Evolutionary conservation across 371 early-diverging fungal species (phyloP), one percentile per base, ranked within the genome.

Genomic region (Mucor mucedo): DNA sequence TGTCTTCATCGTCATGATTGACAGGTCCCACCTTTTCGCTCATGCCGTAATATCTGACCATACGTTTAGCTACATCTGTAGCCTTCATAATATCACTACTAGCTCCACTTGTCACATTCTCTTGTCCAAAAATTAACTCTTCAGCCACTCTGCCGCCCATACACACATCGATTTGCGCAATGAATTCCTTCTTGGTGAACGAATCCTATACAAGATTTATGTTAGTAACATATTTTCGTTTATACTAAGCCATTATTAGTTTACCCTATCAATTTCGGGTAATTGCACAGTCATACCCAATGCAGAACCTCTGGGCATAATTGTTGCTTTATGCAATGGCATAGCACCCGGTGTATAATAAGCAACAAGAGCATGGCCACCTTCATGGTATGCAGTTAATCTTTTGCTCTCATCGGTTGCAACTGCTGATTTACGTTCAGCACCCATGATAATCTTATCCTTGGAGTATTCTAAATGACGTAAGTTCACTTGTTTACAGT

Each of bases 81-180:
- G 98, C 99, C 53, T 95, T 89, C 59, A 90, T 83, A 71, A 99
- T 84, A 73, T 99, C 99, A 63, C 86, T 91, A 53, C 89, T 87
- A 4, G 97, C 95, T 6, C 99, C 99, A 35, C 95, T 93, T 0
- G 98, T 96, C 13, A 98, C 95, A 73, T 95, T 91, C 7, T 97
- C 96, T 0, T 80, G 63, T 8, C 98, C 98, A 85, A 90, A 96
- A 11, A 98, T 88, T 60, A 98, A 72, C 66, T 97, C 96, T 69
- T 99, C 99, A 4, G 98, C 98, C 2, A 92, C 94, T 5, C 97
- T 86, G 5, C 99, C 99, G 29, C 98, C 99, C 95, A 99, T 93
- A 70, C 93, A 91, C 7, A 99, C 96, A 74, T 98, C 98, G 27
- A 99, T 73, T 76, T 88, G 89, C 1, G 99, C 98, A 47, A 88